Evolutionary conservation across 768 basidiomycete species (phyloP).

Genomic region (Artomyces pyxidatus): DNA sequence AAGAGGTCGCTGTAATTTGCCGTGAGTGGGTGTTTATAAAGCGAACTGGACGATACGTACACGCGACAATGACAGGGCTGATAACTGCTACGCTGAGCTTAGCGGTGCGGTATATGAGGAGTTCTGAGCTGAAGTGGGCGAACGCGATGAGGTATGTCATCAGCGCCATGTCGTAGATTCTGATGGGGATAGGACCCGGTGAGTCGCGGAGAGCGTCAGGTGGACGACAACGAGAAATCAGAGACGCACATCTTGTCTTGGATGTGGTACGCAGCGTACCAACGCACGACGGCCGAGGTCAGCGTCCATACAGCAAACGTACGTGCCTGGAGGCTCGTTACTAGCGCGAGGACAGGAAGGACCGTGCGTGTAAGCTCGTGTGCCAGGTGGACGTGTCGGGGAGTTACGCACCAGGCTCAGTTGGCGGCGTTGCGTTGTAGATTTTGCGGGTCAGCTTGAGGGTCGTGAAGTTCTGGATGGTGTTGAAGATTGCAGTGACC

Average conservation of each 20-base stretch:
- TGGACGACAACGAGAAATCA: conserved; percentile 9
- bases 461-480: conserved; percentile 72
- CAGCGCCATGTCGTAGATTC: conserved; percentile 84
- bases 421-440: conserved; percentile 42
- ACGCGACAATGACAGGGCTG: conserved; percentile 76
- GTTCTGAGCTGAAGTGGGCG: conserved; percentile 81
- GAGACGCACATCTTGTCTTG: conserved; percentile 63
- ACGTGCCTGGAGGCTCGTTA: conserved; percentile 79
- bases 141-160: conserved; percentile 87
- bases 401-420: conserved; percentile 16
- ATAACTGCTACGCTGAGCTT: conserved; percentile 51
- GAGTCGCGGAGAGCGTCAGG: not conserved
- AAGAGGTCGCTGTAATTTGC: conserved; percentile 41
- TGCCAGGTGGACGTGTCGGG: not conserved
- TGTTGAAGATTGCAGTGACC: conserved; percentile 76
- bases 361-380: too few relatives aligned
- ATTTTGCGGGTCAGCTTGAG: conserved; percentile 70
- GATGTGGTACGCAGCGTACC: conserved; percentile 88
- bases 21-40: conserved; percentile 1
- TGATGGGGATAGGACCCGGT: conserved; percentile 26
- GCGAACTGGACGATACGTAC: conserved; percentile 42
- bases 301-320: conserved; percentile 92
- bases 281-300: conserved; percentile 72
- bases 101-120: conserved; percentile 74
- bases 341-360: conserved; percentile 32